Conservation (phyloP, 2,329 filamentous ascomycete genomes). For the Alternaria gansuensis region DNA sequence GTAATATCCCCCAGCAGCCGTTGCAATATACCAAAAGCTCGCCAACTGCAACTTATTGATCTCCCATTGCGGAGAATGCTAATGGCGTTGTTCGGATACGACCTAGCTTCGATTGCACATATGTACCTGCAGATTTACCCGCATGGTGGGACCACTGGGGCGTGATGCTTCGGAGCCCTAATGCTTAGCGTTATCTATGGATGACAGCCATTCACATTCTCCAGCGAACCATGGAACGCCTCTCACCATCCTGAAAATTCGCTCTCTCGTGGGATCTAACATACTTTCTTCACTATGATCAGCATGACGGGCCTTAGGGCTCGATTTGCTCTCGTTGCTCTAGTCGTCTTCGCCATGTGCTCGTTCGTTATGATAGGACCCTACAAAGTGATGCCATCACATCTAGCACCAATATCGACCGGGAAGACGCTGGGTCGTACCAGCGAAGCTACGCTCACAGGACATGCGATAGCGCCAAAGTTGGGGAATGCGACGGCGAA, state of each 20-base stretch:
- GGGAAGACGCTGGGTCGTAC: constrained; percentile 29
- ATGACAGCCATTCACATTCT: constrained; percentile 6
- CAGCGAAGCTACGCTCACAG: constrained; percentile 60
- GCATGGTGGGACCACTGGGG: constrained; percentile 18
- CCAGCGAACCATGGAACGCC: constrained; percentile 12
- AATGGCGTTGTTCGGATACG: constrained; percentile 13
- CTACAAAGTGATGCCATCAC: constrained; percentile 57
- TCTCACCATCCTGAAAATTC: neutral
- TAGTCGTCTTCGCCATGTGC: constrained; percentile 65
- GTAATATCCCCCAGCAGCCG: constrained; percentile 40
- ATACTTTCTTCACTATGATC: constrained; percentile 37
- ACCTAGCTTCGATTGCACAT: constrained; percentile 9
- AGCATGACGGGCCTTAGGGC: constrained; percentile 39
- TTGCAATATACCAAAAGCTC: constrained; percentile 31
- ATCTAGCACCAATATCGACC: constrained; percentile 30
- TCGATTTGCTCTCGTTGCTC: constrained; percentile 57
- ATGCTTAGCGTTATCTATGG: constrained; percentile 27
- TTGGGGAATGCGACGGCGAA: constrained; percentile 84
- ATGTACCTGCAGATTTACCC: constrained; percentile 24
- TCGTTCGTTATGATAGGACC: constrained; percentile 68
- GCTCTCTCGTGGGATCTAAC: constrained; percentile 1
- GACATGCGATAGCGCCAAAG: constrained; percentile 79
- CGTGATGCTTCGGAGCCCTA: constrained; percentile 16
- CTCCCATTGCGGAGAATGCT: constrained; percentile 11
- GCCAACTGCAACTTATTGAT: constrained; percentile 17